These are phyloP conservation scores for Penicillium hesseltinei DNA, from an alignment of 2,329 filamentous ascomycete genomes.

Conservation along the genomic window DNA sequence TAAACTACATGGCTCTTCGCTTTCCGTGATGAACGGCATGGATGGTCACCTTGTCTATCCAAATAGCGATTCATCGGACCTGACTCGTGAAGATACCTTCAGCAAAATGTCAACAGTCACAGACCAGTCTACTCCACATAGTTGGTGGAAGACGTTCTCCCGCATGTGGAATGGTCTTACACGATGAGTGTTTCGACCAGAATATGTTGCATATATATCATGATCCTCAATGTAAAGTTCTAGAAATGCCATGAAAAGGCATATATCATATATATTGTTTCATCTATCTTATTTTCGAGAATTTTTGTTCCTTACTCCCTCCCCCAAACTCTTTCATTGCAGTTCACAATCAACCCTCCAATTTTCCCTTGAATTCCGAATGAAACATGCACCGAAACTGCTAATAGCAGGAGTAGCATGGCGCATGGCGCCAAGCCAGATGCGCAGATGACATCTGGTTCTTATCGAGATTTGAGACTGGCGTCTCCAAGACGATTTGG, in stretches of 20 bases:
- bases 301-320: background rate
- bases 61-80: background rate
- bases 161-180: conserved; percentile 22
- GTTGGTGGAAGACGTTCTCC: conserved; percentile 23
- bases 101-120: conserved; percentile 17
- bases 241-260: background rate
- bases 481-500: conserved; percentile 8
- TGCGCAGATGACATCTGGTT: background rate
- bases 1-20: conserved; percentile 22
- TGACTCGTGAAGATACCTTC: conserved; percentile 20
- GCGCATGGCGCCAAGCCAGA: conserved; percentile 9
- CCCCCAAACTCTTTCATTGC: background rate
- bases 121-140: conserved; percentile 8
- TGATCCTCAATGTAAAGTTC: background rate
- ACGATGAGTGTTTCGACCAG: conserved; percentile 10
- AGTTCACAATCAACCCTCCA: background rate
- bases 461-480: conserved; percentile 3
- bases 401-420: conserved; percentile 9
- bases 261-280: background rate
- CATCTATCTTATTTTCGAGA: background rate
- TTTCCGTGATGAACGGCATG: conserved; percentile 40
- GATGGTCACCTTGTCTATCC: conserved; percentile 35
- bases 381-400: background rate
- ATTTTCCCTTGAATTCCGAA: background rate
- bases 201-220: conserved; percentile 7